Percentiles rank a stretch among this genome's conserved stretches.
Conservation (phyloP, 176 grass and related monocot species). For the Raddia distichophylla region DNA sequence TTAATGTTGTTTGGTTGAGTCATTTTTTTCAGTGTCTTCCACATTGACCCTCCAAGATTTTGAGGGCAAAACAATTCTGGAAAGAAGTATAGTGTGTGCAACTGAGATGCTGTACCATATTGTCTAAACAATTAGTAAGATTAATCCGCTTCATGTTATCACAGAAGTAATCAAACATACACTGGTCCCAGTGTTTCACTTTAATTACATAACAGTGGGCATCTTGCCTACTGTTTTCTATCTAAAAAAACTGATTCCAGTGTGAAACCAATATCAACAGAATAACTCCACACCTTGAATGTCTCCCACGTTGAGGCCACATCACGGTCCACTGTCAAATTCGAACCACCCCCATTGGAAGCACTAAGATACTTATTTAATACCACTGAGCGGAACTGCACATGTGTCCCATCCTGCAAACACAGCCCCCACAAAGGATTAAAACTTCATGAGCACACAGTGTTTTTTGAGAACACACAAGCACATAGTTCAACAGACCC, state of each 20-base stretch:
- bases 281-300: conserved; percentile 57
- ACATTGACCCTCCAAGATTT: background rate
- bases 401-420: conserved; percentile 70
- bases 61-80: background rate
- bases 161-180: background rate
- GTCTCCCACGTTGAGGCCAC: conserved; percentile 69
- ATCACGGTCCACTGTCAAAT: conserved; percentile 65
- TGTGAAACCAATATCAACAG: conserved; percentile 23
- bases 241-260: background rate
- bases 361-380: conserved; percentile 66
- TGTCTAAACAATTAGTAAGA: conserved; percentile 14
- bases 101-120: background rate
- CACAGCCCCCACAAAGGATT: background rate
- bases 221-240: no score
- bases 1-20: background rate
- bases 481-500: background rate
- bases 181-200: background rate
- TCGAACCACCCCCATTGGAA: conserved; percentile 51
- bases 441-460: background rate
- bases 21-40: background rate
- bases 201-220: no score
- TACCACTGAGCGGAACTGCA: conserved; percentile 62
- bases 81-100: conserved; percentile 9
- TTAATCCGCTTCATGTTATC: background rate
- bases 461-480: background rate